A percentile compares a stretch with the other conserved stretches of the same genome.
Evolutionary conservation across 257 asterid species (phyloP).

Genomic region (Verbena officinalis): DNA sequence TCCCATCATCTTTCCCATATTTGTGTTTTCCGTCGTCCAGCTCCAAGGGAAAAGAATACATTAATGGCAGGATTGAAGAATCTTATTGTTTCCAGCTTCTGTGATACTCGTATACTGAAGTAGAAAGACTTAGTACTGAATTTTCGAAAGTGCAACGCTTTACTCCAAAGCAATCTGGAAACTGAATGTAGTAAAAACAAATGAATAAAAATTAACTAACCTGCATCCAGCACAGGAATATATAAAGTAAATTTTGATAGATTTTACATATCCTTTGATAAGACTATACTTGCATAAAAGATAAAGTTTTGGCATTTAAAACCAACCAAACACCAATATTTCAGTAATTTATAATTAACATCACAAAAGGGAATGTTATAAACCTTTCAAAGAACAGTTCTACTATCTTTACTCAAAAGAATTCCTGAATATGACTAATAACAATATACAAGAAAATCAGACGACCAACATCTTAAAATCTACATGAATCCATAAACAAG

Average conservation of each 20-base stretch:
- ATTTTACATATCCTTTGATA: not conserved
- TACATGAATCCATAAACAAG: slow-evolving; percentile 24
- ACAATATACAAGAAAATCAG: slow-evolving; percentile 15
- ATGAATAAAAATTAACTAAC: not conserved
- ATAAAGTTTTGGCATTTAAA: slow-evolving; percentile 4
- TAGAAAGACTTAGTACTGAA: not conserved
- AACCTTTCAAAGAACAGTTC: slow-evolving; percentile 14
- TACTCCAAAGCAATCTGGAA: slow-evolving; percentile 29
- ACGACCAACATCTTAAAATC: slow-evolving; percentile 26
- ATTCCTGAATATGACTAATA: slow-evolving; percentile 25
- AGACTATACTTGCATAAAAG: slow-evolving; percentile 8
- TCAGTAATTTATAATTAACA: not conserved
- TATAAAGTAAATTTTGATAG: not conserved
- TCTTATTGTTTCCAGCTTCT: slow-evolving; percentile 19
- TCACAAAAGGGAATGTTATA: not conserved
- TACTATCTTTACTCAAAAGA: not conserved
- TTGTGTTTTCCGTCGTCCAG: slow-evolving; percentile 47
- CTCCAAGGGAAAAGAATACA: slow-evolving; percentile 37
- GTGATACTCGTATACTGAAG: slow-evolving; percentile 4
- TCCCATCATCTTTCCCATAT: slow-evolving; percentile 34
- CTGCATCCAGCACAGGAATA: not conserved
- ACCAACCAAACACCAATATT: slow-evolving; percentile 11
- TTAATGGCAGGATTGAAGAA: slow-evolving; percentile 29
- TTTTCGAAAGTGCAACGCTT: not conserved
- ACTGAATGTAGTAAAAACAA: not conserved